Base-by-base conservation (phyloP, 805 yeast species). In the Lipomyces mesembrius region DNA sequence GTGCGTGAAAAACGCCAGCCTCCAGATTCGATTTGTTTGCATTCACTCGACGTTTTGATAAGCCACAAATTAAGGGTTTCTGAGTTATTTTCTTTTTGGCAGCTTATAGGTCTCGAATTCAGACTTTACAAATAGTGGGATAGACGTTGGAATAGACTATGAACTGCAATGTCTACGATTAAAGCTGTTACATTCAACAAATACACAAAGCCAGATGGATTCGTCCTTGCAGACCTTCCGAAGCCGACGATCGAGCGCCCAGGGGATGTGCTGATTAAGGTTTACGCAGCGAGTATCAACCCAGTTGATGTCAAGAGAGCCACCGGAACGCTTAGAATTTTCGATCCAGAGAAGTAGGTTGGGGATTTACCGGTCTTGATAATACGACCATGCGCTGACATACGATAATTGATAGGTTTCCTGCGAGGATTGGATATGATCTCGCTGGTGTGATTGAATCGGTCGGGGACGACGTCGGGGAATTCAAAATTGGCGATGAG, bases 381-480 rank as follows among this genome's bases (percentile, higher is more conserved):
- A 37, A 37, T 22, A 35, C 59, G 59, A 43, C 14, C 51, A 7
- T 9, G 32, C 20, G 17, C 53, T 57, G 32, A 25, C 29, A 32
- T 17, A 25, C 12, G 11, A 29, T 17, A 4, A 49, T 29, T 52
- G 55, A 52, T 29, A 60, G 66, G 17, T 61, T 66, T 12, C 73
- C 73, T 7, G 62, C 68, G 17, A 55, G 57, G 6, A 55, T 72
- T 22, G 75, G 75, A 11, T 71, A 59, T 53, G 75, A 73, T 35
- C 61, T 68, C 6, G 56, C 73, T 5, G 75, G 75, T 5, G 66
- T 66, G 14, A 65, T 73, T 17, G 70, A 63, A 35, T 63, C 55
- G 17, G 71, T 72, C 22, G 75, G 75, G 2, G 22, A 65, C 22
- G 63, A 43, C 17, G 73, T 66, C 39, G 64, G 65, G 7, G 46